phyloP scores from a whole-genome alignment of 352 stramenopile species.

The Globisporangium yorkense region DNA sequence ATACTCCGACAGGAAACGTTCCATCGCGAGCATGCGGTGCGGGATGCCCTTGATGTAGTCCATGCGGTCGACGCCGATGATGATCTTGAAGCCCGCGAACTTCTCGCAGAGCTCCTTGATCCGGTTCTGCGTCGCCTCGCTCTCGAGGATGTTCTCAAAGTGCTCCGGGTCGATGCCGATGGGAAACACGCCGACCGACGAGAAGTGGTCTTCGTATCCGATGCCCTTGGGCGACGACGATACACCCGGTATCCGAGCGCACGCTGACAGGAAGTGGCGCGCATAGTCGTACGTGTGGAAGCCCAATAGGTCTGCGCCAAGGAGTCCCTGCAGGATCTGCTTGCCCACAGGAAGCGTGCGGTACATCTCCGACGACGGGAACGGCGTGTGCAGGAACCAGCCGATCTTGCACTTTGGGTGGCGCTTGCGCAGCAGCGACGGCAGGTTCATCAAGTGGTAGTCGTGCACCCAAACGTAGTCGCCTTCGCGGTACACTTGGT shows the following conservation, averaged over 20 bases:
- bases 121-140: constrained; percentile 40
- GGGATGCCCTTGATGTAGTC: constrained; percentile 89
- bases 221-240: constrained; percentile 73
- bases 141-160: constrained; percentile 59
- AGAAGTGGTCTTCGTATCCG: constrained; percentile 72
- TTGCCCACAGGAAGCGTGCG: constrained; percentile 71
- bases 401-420: constrained; percentile 73
- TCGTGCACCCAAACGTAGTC: constrained; percentile 88
- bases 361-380: constrained; percentile 84
- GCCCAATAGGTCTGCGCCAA: constrained; percentile 76
- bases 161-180: constrained; percentile 84
- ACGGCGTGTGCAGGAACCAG: constrained; percentile 89
- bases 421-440: constrained; percentile 71
- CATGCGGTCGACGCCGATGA: constrained; percentile 81
- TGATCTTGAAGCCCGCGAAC: constrained; percentile 67
- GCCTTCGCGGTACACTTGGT: constrained; percentile 83
- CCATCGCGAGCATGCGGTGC: constrained; percentile 84
- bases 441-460: constrained; percentile 88
- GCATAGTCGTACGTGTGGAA: constrained; percentile 90
- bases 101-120: constrained; percentile 68
- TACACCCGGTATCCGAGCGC: constrained; percentile 59
- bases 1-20: constrained; percentile 41
- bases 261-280: constrained; percentile 82
- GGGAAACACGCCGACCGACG: constrained; percentile 79
- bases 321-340: constrained; percentile 65